A percentile compares a stretch with the other conserved stretches of the same genome.
Evolutionary conservation across 495 filamentous ascomycete genomes (phyloP).

Genomic region (Xylaria cubensis): DNA sequence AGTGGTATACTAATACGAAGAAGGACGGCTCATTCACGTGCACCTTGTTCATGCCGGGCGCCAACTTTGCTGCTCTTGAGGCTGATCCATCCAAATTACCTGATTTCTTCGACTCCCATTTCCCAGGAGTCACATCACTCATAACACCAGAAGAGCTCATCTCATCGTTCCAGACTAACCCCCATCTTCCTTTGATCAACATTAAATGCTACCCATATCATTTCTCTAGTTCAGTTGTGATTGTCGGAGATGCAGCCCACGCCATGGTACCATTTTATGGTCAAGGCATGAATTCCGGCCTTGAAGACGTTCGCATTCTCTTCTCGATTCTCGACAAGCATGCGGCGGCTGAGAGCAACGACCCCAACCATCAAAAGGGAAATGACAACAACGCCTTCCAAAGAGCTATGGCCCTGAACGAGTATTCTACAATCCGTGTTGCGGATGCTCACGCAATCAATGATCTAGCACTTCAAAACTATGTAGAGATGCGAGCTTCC

Average conservation of each 20-base stretch:
- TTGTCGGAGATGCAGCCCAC: constrained; percentile 93
- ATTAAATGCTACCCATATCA: constrained; percentile 93
- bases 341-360: constrained; percentile 37
- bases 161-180: constrained; percentile 76
- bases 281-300: constrained; percentile 86
- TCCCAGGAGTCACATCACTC: constrained; percentile 88
- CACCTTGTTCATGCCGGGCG: constrained; percentile 83
- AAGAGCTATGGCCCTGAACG: constrained; percentile 67
- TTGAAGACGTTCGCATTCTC: constrained; percentile 84
- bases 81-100: constrained; percentile 61
- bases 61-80: constrained; percentile 65
- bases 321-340: constrained; percentile 76
- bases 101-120: constrained; percentile 76
- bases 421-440: constrained; percentile 74
- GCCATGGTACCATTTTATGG: constrained; percentile 97
- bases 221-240: constrained; percentile 75
- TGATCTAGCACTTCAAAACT: constrained; percentile 88
- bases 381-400: constrained; percentile 42
- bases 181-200: constrained; percentile 88
- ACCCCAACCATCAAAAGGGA: constrained; percentile 22
- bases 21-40: constrained; percentile 92
- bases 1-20: constrained; percentile 15
- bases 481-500: constrained; percentile 87
- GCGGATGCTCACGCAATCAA: constrained; percentile 89
- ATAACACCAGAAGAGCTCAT: constrained; percentile 72